These are phyloP conservation scores for Cordyceps fumosorosea DNA, from an alignment of 2,329 filamentous ascomycete species.

Conservation along the genomic window DNA sequence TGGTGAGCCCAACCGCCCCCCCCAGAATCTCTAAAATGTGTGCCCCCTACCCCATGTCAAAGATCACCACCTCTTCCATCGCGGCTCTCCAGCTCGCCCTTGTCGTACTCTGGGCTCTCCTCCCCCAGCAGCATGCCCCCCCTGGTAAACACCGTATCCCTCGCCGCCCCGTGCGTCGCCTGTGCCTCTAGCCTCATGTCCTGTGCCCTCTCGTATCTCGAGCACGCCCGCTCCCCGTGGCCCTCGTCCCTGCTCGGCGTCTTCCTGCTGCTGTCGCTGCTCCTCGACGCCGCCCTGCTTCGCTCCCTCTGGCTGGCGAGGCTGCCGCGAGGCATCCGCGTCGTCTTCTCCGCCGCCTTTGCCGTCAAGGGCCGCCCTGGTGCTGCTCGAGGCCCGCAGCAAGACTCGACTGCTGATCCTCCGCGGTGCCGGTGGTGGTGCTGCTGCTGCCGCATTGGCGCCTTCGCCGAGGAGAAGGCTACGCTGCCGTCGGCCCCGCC, in stretches of 20 bases:
- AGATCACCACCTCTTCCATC: slow-evolving; percentile 22
- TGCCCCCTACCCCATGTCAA: neutral
- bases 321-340: slow-evolving; percentile 25
- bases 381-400: slow-evolving; percentile 32
- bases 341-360: slow-evolving; percentile 29
- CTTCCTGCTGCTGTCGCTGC: slow-evolving; percentile 28
- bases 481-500: slow-evolving; percentile 28
- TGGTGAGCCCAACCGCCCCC: slow-evolving; percentile 19
- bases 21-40: neutral
- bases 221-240: slow-evolving; percentile 26
- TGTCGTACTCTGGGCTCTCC: slow-evolving; percentile 26
- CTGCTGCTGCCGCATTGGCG: slow-evolving; percentile 20
- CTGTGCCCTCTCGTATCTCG: slow-evolving; percentile 25
- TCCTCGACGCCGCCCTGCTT: slow-evolving; percentile 28
- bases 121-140: slow-evolving; percentile 6
- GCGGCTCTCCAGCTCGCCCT: slow-evolving; percentile 27
- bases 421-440: slow-evolving; percentile 20
- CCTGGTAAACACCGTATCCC: slow-evolving; percentile 21
- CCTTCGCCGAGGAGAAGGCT: slow-evolving; percentile 32
- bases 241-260: slow-evolving; percentile 27
- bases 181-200: slow-evolving; percentile 26
- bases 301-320: slow-evolving; percentile 27
- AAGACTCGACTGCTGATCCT: slow-evolving; percentile 24
- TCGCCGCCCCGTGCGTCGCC: slow-evolving; percentile 27
- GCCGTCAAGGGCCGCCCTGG: slow-evolving; percentile 28